Percentiles rank a stretch among this genome's conserved stretches.
phyloP scores from a whole-genome alignment of 495 filamentous ascomycete species.

The Emericellopsis terricola region DNA sequence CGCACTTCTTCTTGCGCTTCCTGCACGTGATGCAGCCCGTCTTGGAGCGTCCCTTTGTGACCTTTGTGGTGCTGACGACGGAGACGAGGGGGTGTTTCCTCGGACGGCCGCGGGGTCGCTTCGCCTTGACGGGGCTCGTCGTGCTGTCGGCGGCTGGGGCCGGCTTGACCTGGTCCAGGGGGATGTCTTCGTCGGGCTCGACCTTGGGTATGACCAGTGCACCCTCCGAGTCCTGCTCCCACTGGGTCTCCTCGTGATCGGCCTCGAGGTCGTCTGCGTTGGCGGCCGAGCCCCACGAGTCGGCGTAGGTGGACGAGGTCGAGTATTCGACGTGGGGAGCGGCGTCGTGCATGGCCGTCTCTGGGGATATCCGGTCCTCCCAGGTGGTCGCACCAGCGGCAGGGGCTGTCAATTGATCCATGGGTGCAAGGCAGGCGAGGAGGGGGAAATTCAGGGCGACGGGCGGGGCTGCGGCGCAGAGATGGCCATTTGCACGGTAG shows the following conservation, averaged over 20 bases:
- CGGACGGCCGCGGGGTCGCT: conserved; percentile 58
- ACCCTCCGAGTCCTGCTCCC: conserved; percentile 20
- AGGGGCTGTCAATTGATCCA: too few species aligned
- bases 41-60: conserved; percentile 79
- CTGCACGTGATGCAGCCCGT: conserved; percentile 88
- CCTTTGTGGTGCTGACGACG: conserved; percentile 32
- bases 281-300: conserved; percentile 16
- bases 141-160: too few species aligned
- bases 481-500: too few species aligned
- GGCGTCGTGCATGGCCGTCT: too few species aligned
- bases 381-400: too few species aligned
- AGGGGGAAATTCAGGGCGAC: too few species aligned
- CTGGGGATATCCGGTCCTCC: too few species aligned
- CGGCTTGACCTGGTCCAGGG: conserved; percentile 26
- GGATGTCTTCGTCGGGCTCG: conserved; percentile 26
- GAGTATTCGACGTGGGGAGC: conserved; percentile 15
- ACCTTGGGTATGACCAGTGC: conserved; percentile 20
- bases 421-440: too few species aligned
- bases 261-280: conserved; percentile 11
- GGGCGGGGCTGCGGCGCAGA: too few species aligned
- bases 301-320: conserved; percentile 11
- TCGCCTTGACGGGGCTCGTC: conserved; percentile 16
- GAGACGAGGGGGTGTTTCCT: conserved; percentile 60
- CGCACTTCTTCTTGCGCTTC: conserved; percentile 91
- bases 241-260: conserved; percentile 13